phyloP scores from a whole-genome alignment of 805 yeast species.

The Zygotorulaspora danielsina region DNA sequence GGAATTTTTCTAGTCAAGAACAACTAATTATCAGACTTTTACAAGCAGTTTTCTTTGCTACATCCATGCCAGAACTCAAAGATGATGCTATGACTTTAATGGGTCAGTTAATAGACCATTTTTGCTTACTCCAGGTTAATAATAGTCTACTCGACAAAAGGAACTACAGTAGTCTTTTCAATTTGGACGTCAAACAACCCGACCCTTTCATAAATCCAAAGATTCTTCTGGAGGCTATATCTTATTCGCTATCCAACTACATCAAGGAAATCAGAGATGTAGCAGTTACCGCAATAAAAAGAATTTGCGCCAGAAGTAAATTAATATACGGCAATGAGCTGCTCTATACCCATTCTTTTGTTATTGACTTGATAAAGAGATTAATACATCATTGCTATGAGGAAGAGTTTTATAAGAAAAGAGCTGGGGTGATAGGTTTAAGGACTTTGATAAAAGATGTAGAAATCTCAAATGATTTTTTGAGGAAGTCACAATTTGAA shows the following conservation, averaged over 20 bases:
- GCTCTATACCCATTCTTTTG: slow-evolving; percentile 67
- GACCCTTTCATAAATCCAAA: slow-evolving; percentile 62
- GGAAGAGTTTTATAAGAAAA: slow-evolving; percentile 76
- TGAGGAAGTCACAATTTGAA: slow-evolving; percentile 75
- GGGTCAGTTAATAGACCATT: slow-evolving; percentile 69
- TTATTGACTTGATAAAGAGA: slow-evolving; percentile 70
- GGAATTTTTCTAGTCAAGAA: slow-evolving; percentile 56
- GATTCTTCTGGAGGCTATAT: slow-evolving; percentile 67
- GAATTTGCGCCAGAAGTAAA: slow-evolving; percentile 57
- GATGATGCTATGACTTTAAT: slow-evolving; percentile 64
- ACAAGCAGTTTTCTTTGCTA: slow-evolving; percentile 69
- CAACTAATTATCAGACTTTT: slow-evolving; percentile 59
- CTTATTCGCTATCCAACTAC: slow-evolving; percentile 76
- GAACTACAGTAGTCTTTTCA: slow-evolving; percentile 64
- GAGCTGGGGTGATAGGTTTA: slow-evolving; percentile 86
- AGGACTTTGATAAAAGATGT: slow-evolving; percentile 66
- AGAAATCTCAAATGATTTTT: slow-evolving; percentile 65
- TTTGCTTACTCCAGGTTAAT: slow-evolving; percentile 71
- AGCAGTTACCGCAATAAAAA: slow-evolving; percentile 63
- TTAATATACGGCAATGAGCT: slow-evolving; percentile 66
- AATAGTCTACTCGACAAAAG: slow-evolving; percentile 65
- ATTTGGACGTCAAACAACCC: slow-evolving; percentile 78
- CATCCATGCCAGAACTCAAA: slow-evolving; percentile 65
- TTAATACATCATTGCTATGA: slow-evolving; percentile 91
- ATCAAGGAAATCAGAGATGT: slow-evolving; percentile 62